Base-by-base conservation (phyloP, 2,329 filamentous ascomycete genomes). In the Trichoderma brevicompactum region DNA sequence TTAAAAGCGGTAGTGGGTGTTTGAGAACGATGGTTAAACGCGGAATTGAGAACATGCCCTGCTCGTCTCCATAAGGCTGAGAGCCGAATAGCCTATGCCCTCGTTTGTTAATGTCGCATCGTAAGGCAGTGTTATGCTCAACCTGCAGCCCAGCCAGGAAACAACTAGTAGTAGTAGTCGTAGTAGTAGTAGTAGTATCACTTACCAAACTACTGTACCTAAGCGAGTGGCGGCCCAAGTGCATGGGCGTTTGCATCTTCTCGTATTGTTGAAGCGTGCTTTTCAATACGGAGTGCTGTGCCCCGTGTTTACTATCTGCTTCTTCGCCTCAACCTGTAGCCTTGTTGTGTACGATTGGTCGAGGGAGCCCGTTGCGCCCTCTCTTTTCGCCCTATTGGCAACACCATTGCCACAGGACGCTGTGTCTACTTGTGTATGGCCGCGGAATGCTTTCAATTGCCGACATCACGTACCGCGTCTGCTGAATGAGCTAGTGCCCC, bases 41-140 rank as follows among this genome's bases (percentile, higher is more conserved):
- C 38, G 46, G 46, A 50, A 61, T 52, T 40, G 32, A 23, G 46
- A 52, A 50, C 46, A 13, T 52, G 48, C 38, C 23, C 48, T 52
- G 58, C 38, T 52, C 8, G 38, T 34, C 34, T 43, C 48, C 48
- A 50, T 52, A 62, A 52, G 58, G 58, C 58, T 62, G 58, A 62
- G 38, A 36, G 48, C 13, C 48, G 38, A 23, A 36, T n/a, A 34
- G 38, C 38, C 10, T 19, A 15, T 46, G 55, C 43, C 36, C 43
- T 17, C 32, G 8, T 17, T 46, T 36, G 28, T 52, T 17, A 32
- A 34, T 34, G n/a, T 34, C 36, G 58, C 40, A 13, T 23, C n/a
- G 38, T 32, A 62, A 62, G 48, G 23, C 48, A 43, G 34, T 43
- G 23, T 34, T 34, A 10, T 52, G 44, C 56, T 60, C 12, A 40